Evolutionary conservation across 345 rosid genomes (phyloP), one percentile per base, ranked within the genome.

Genomic region (Camelina laxa): DNA sequence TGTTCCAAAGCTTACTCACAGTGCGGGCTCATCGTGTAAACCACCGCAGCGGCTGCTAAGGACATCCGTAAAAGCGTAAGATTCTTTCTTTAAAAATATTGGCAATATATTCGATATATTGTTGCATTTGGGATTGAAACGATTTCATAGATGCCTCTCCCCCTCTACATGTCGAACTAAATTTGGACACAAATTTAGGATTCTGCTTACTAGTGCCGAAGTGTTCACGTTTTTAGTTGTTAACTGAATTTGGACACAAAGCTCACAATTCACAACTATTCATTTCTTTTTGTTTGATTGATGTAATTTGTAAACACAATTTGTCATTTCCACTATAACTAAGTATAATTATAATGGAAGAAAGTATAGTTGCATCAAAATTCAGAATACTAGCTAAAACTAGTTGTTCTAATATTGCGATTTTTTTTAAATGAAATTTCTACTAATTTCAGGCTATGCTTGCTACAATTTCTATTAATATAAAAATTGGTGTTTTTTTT

Each of bases 241-340:
- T 50, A 35, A 51, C 5, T 67, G 71, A 67, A 36, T 51, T 19
- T 50, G 60, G 49, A 51, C 11, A 67, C 48, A 67, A 50, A 20
- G 13, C 45, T 67, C 60, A 67, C 33, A 19, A 65, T 12, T 14
- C 70, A 19, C 9, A 50, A 38, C 71, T 38, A 53, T 22, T n/a
- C 10, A 38, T 38, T 6, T 36, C 3, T 1, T 36, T 3, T 14
- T 35, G 10, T 36, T 38, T 5, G 1, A 6, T 53, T 51, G 9
- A 67, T 38, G 51, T 67, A 27, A 27, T 27, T 27, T 27, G 30
- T 27, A 65, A 48, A 31, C 45, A 50, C 27, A 17, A 1, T 15
- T 24, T 48, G 12, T 65, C 11, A 6, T n/a, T 36, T 3, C 9
- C 30, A 17, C 15, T 66, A 50, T 19, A n/a, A n/a, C n/a, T n/a